Conservation (phyloP, 441 rosid genomes). For the Erysimum cheiri region DNA sequence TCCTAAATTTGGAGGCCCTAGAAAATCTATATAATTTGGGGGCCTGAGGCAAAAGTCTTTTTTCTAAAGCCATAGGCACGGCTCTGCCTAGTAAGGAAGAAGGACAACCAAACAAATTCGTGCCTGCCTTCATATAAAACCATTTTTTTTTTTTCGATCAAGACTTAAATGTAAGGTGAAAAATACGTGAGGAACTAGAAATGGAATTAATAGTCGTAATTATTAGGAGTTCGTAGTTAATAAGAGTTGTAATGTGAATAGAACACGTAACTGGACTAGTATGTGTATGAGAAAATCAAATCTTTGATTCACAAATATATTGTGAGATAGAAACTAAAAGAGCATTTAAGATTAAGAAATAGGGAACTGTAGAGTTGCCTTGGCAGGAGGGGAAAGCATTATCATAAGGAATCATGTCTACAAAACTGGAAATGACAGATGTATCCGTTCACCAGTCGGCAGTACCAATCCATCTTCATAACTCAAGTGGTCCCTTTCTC, state of each 20-base stretch:
- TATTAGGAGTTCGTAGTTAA: background rate
- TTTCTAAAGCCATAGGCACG: too few species aligned
- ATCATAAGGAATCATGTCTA: slow-evolving; percentile 19
- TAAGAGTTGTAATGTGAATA: slow-evolving; percentile 16
- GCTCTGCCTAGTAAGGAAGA: too few species aligned
- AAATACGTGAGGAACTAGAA: background rate
- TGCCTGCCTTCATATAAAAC: too few species aligned
- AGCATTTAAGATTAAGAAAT: slow-evolving; percentile 28
- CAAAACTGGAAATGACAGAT: background rate
- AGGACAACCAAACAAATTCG: too few species aligned
- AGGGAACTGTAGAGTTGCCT: slow-evolving; percentile 39
- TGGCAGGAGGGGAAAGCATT: slow-evolving; percentile 26
- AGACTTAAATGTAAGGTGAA: background rate
- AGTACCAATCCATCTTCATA: slow-evolving; percentile 21
- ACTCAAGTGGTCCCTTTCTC: slow-evolving; percentile 34
- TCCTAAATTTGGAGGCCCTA: too few species aligned
- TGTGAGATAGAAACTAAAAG: slow-evolving; percentile 3
- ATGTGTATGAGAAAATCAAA: slow-evolving; percentile 8
- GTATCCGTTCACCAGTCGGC: background rate
- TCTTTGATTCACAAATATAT: background rate
- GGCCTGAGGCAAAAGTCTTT: too few species aligned
- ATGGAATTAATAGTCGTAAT: background rate
- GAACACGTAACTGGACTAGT: slow-evolving; percentile 28
- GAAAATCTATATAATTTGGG: too few species aligned
- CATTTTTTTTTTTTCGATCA: too few species aligned